phyloP scores from a whole-genome alignment of 345 rosid species.

The Aquilaria sinensis region DNA sequence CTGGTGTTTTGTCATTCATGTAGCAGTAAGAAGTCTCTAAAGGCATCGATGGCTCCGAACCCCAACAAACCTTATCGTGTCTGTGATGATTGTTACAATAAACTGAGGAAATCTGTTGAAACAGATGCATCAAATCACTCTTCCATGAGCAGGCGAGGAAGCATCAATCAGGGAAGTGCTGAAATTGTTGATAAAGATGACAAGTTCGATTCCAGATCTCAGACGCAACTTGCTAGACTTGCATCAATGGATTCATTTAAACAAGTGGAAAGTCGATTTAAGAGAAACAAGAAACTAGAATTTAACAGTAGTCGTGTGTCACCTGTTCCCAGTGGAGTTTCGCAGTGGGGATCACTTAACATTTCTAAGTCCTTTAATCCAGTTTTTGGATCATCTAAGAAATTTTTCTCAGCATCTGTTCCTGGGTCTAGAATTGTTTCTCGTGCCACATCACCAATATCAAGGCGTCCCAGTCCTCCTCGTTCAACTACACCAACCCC shows the following conservation, averaged over 20 bases:
- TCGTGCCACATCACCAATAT: conserved; percentile 98
- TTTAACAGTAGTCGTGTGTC: conserved; percentile 96
- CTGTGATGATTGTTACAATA: conserved; percentile 82
- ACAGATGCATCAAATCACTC: conserved; percentile 62
- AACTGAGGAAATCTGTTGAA: conserved; percentile 69
- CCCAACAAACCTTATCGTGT: conserved; percentile 90
- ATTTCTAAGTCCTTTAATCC: conserved; percentile 79
- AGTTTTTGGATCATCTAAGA: conserved; percentile 90
- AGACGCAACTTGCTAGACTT: conserved; percentile 74
- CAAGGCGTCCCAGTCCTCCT: conserved; percentile 91
- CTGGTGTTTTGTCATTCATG: conserved; percentile 93
- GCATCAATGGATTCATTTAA: conserved; percentile 81
- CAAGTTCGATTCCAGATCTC: conserved; percentile 75
- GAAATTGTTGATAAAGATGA: conserved; percentile 67
- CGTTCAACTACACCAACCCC: conserved; percentile 99
- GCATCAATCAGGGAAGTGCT: conserved; percentile 49
- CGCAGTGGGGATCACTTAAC: conserved; percentile 80
- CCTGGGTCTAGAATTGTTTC: conserved; percentile 99
- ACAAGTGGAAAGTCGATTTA: conserved; percentile 63
- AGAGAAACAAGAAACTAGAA: conserved; percentile 85
- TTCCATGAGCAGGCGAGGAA: conserved; percentile 71
- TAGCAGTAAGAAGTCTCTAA: conserved; percentile 80
- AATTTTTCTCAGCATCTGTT: conserved; percentile 96
- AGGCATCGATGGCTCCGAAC: conserved; percentile 98
- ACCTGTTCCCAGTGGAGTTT: conserved; percentile 83